Evolutionary conservation across 2,329 filamentous ascomycete genomes (phyloP).

Genomic region (Trichoderma breve): DNA sequence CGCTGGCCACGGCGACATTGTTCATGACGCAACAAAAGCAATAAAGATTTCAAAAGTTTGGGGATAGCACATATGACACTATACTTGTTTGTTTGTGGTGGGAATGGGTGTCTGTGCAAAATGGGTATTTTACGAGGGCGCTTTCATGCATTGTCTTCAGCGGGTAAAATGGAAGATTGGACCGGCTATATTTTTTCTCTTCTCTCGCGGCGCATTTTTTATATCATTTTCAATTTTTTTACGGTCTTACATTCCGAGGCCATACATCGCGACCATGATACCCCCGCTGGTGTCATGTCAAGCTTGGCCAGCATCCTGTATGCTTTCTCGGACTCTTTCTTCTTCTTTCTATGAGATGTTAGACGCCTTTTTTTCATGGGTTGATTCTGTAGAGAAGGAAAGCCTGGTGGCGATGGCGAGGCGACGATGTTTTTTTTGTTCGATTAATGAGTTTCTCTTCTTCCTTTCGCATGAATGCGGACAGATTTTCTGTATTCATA

Average conservation of each 20-base stretch:
- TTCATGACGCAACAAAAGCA: constrained; percentile 21
- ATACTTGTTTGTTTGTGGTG: constrained; percentile 27
- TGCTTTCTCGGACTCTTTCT: constrained; percentile 14
- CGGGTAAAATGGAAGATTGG: constrained; percentile 33
- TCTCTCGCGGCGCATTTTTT: constrained; percentile 20
- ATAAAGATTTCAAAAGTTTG: constrained; percentile 27
- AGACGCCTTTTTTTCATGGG: constrained; percentile 22
- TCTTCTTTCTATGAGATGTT: constrained; percentile 23
- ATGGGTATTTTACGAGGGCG: constrained; percentile 33
- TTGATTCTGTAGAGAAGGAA: constrained; percentile 23
- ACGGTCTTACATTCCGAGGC: constrained; percentile 19
- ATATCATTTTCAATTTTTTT: constrained; percentile 19
- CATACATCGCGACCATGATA: not conserved
- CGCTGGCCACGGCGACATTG: constrained; percentile 16
- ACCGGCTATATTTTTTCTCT: constrained; percentile 10
- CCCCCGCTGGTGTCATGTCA: not conserved
- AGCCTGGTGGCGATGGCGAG: not conserved
- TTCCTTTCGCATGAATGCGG: constrained; percentile 11
- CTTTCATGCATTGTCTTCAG: constrained; percentile 41
- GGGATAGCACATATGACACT: constrained; percentile 32
- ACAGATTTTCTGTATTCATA: constrained; percentile 10
- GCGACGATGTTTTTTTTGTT: constrained; percentile 21
- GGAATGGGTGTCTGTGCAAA: constrained; percentile 27
- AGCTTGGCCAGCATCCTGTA: not conserved
- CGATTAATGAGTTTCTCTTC: constrained; percentile 25